Conservation (phyloP, 129 eudicot genomes). For the carrot (Daucus carota) region DNA sequence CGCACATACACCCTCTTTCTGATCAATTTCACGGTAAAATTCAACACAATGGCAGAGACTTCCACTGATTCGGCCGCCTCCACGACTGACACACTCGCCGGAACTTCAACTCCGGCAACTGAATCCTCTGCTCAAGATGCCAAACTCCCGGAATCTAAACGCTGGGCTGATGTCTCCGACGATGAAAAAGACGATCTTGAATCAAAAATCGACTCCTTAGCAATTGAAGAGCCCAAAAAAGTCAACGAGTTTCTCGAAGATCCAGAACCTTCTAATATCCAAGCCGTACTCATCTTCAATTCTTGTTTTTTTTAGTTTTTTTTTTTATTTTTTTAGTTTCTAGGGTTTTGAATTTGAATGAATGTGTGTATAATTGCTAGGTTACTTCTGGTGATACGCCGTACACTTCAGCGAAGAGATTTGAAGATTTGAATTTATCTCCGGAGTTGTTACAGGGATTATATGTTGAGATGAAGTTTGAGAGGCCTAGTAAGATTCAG, state of each 20-base stretch:
- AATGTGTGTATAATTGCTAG: constrained; percentile 16
- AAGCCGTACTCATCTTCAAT: constrained; percentile 11
- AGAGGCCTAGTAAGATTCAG: constrained; percentile 86
- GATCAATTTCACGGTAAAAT: background rate
- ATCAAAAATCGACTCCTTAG: background rate
- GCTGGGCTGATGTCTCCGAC: constrained; percentile 1
- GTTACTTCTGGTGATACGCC: constrained; percentile 68
- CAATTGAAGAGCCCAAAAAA: background rate
- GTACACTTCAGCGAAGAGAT: constrained; percentile 61
- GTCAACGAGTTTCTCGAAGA: constrained; percentile 1
- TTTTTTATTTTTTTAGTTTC: background rate
- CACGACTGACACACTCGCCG: background rate
- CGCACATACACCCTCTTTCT: background rate
- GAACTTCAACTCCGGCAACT: background rate
- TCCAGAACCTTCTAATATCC: background rate
- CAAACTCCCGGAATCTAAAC: background rate
- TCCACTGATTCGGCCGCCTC: background rate
- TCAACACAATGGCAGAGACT: background rate
- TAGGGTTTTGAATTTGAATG: constrained; percentile 1
- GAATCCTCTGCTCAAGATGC: background rate
- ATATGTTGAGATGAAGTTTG: constrained; percentile 77
- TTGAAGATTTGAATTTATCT: constrained; percentile 66
- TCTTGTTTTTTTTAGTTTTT: background rate
- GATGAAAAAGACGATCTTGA: background rate
- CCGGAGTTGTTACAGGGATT: constrained; percentile 65